These are phyloP conservation scores for Pezicula carpinea DNA, from an alignment of 2,329 filamentous ascomycete genomes.

Conservation along the genomic window DNA sequence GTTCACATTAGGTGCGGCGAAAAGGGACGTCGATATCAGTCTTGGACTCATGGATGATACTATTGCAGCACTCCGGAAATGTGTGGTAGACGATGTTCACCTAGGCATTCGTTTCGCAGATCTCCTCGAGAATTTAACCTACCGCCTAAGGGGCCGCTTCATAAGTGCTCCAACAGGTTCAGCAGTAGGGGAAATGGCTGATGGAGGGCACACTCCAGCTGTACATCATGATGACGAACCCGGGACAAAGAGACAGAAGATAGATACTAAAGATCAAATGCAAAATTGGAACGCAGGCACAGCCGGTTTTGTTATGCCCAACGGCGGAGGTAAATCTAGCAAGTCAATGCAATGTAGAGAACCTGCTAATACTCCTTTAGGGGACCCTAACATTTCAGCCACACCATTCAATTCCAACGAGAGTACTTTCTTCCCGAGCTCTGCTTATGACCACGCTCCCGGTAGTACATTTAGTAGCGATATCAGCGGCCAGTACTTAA, in stretches of 20 bases:
- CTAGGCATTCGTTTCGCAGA: slow-evolving; percentile 81
- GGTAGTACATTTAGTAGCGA: slow-evolving; percentile 28
- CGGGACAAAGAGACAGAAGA: slow-evolving; percentile 27
- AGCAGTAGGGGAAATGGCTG: slow-evolving; percentile 22
- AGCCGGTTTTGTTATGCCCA: slow-evolving; percentile 18
- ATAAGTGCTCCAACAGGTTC: slow-evolving; percentile 55
- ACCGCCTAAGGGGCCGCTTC: slow-evolving; percentile 68
- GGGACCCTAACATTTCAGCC: slow-evolving; percentile 45
- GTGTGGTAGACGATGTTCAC: slow-evolving; percentile 81
- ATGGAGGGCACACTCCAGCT: slow-evolving; percentile 24
- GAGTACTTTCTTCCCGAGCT: slow-evolving; percentile 49
- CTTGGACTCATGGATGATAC: slow-evolving; percentile 72
- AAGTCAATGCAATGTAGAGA: not conserved
- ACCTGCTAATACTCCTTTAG: slow-evolving; percentile 5
- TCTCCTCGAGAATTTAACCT: slow-evolving; percentile 73
- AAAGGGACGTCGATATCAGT: slow-evolving; percentile 71
- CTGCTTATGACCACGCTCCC: slow-evolving; percentile 28
- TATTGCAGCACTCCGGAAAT: slow-evolving; percentile 68
- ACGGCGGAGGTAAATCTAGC: slow-evolving; percentile 17
- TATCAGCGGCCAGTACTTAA: slow-evolving; percentile 22
- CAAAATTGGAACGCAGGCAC: slow-evolving; percentile 26
- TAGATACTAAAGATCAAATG: slow-evolving; percentile 17
- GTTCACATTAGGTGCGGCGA: slow-evolving; percentile 74
- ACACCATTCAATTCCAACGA: slow-evolving; percentile 56
- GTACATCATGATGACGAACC: slow-evolving; percentile 23